Evolutionary conservation across 73 alveolate species (phyloP).

Genomic region (Durusdinium trenchii): DNA sequence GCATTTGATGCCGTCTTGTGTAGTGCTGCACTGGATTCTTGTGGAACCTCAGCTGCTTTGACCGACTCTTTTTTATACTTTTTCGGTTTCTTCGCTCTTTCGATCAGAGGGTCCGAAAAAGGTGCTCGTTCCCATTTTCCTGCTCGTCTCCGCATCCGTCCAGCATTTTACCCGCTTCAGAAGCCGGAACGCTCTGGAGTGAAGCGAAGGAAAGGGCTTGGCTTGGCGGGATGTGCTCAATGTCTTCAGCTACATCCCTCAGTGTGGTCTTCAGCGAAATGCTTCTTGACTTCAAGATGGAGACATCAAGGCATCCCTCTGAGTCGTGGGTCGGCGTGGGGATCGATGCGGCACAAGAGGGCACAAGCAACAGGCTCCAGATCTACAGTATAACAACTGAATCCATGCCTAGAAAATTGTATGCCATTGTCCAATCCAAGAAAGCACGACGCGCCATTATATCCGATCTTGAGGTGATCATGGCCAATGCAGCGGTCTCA

Average conservation of each 20-base stretch:
- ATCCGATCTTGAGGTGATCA: not conserved
- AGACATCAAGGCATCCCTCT: too few relatives aligned
- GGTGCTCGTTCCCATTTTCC: too few relatives aligned
- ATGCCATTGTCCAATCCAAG: not conserved
- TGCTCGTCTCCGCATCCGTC: not conserved
- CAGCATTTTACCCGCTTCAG: not conserved
- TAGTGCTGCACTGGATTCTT: constrained; percentile 37
- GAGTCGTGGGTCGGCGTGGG: too few relatives aligned
- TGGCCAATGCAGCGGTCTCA: constrained; percentile 57
- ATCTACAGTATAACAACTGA: not conserved
- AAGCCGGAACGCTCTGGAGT: not conserved
- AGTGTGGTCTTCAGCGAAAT: constrained; percentile 27
- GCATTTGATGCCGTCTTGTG: constrained; percentile 62
- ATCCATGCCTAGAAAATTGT: not conserved
- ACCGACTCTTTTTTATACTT: not conserved
- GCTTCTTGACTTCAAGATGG: not conserved
- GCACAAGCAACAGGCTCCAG: not conserved
- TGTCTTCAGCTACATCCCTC: not conserved
- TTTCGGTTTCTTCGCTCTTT: not conserved
- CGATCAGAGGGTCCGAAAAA: too few relatives aligned
- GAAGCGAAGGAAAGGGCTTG: not conserved
- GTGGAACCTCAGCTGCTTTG: constrained; percentile 31
- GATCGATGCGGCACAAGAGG: not conserved
- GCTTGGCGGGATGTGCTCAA: constrained; percentile 41
- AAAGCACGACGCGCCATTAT: not conserved